Conservation (phyloP, 192 early-diverging fungal genomes). For the Glomus cerebriforme region DNA sequence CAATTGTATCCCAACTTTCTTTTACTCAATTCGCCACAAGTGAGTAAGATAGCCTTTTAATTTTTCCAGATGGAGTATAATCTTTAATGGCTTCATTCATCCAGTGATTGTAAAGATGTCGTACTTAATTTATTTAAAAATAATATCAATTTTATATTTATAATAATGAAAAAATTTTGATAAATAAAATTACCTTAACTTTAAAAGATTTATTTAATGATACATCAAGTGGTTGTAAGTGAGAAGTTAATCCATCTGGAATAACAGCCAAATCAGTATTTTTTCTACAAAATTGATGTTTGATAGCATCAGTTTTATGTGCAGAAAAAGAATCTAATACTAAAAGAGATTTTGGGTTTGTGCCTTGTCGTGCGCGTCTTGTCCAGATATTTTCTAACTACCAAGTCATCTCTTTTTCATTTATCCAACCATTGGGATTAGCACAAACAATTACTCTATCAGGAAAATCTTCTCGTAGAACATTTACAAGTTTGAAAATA, state of each 20-base stretch:
- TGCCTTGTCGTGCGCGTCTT: no score
- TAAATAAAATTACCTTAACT: conserved; percentile 1
- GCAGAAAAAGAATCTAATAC: no score
- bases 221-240: conserved; percentile 3
- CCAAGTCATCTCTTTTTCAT: no score
- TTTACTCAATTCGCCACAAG: not conserved
- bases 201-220: conserved; percentile 12
- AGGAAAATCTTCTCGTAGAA: not conserved
- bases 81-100: conserved; percentile 3
- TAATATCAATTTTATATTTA: not conserved
- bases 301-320: not conserved
- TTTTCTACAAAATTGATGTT: not conserved
- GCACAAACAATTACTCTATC: no score
- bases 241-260: conserved; percentile 8
- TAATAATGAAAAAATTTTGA: not conserved
- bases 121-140: not conserved
- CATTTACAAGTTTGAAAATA: conserved; percentile 2
- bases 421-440: no score
- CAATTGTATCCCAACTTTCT: not conserved
- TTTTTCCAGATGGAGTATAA: not conserved
- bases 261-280: conserved; percentile 10
- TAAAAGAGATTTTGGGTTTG: no score
- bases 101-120: not conserved
- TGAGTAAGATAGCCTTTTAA: not conserved
- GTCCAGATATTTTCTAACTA: no score